Conservation (phyloP, 2,329 filamentous ascomycete genomes). For the Fusarium nurragi region DNA sequence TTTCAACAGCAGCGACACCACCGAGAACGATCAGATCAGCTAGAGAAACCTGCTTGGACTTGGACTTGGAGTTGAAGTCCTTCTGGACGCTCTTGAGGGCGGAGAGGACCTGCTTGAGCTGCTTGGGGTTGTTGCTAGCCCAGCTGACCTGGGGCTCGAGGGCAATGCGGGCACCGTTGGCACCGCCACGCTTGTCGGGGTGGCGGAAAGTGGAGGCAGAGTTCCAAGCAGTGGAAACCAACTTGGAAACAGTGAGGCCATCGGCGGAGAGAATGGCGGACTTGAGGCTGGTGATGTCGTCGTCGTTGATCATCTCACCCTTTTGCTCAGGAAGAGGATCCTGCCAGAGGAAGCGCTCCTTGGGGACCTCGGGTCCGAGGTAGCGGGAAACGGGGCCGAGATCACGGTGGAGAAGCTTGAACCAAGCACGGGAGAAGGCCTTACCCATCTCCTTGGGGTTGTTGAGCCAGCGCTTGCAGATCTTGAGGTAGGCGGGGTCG, state of each 20-base stretch:
- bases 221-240: conserved; percentile 74
- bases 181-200: conserved; percentile 83
- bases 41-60: conserved; percentile 75
- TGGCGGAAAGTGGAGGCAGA: conserved; percentile 77
- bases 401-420: conserved; percentile 85
- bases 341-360: conserved; percentile 77
- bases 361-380: conserved; percentile 77
- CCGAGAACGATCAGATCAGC: conserved; percentile 81
- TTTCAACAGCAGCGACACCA: conserved; percentile 76
- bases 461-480: conserved; percentile 74
- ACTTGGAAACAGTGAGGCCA: conserved; percentile 67
- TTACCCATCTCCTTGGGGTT: conserved; percentile 75
- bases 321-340: conserved; percentile 72
- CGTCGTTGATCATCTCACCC: conserved; percentile 67
- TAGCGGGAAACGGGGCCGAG: conserved; percentile 77
- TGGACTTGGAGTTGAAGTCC: conserved; percentile 65
- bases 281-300: conserved; percentile 73
- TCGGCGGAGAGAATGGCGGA: conserved; percentile 67
- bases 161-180: conserved; percentile 81
- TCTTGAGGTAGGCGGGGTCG: conserved; percentile 79
- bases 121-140: conserved; percentile 77
- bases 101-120: conserved; percentile 69
- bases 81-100: conserved; percentile 72
- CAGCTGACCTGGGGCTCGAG: conserved; percentile 77
- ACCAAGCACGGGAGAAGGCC: conserved; percentile 79